Percentiles rank a stretch among this genome's conserved stretches.
Evolutionary conservation across 2,329 filamentous ascomycete species (phyloP).

Genomic region (Ceratocystis smalleyi): DNA sequence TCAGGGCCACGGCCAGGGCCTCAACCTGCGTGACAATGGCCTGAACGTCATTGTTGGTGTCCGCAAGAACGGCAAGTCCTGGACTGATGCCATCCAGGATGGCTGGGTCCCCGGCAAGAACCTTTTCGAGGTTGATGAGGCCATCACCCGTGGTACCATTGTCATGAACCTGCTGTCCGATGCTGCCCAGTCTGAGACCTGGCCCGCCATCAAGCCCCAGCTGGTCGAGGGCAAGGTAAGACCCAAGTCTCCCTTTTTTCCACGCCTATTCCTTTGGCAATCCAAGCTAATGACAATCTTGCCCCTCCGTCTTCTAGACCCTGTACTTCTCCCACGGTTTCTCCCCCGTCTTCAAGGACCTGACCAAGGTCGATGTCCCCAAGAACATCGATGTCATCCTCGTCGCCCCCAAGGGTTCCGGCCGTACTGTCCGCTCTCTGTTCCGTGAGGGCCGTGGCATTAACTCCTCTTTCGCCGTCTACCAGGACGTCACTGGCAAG

Average conservation of each 20-base stretch:
- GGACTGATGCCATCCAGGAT: constrained; percentile 93
- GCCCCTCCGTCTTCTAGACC: constrained; percentile 44
- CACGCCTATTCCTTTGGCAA: not conserved
- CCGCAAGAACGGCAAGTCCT: constrained; percentile 93
- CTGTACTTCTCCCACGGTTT: constrained; percentile 99
- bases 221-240: constrained; percentile 94
- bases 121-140: constrained; percentile 95
- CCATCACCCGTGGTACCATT: constrained; percentile 82
- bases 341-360: constrained; percentile 98
- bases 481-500: constrained; percentile 94
- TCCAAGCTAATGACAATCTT: not conserved
- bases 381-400: constrained; percentile 97
- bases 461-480: constrained; percentile 98
- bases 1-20: constrained; percentile 95
- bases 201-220: constrained; percentile 95
- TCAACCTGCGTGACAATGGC: constrained; percentile 99
- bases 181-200: constrained; percentile 96
- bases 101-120: constrained; percentile 98
- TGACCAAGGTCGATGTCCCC: constrained; percentile 97
- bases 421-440: constrained; percentile 93
- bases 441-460: constrained; percentile 99
- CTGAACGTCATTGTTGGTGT: constrained; percentile 98
- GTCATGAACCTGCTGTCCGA: constrained; percentile 99
- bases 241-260: constrained; percentile 13
- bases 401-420: constrained; percentile 96